Base-by-base conservation (phyloP, 495 filamentous ascomycete genomes). In the Tuber umbilicatum region DNA sequence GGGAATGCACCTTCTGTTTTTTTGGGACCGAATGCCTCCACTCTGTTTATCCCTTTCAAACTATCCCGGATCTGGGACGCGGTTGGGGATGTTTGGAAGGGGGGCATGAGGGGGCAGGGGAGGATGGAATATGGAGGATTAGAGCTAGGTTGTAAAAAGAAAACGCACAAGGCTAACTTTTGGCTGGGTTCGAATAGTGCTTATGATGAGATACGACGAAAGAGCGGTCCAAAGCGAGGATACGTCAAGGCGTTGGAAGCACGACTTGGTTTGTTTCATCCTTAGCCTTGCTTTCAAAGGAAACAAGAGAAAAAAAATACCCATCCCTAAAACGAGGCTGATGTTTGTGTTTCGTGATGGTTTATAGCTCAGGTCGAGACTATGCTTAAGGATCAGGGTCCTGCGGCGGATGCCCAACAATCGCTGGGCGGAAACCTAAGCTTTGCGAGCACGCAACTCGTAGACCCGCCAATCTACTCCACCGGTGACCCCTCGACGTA, bases 161-260 rank as follows among this genome's bases (percentile, higher is more conserved):
- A 1, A 31, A 23, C 16, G 14, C 55, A 64, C 55, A 35, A 64
- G 27, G 43, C 76, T 78, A 69, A 78, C 50, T 31, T 68, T 64
- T 40, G 35, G 35, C 43, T 70, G 68, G 31, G 37, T 72, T 69
- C 31, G n/a, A 21, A 27, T 55, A 82, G 95, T 86, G 89, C 92
- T 19, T 99, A 97, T 81, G 95, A 98, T 84, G 95, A 99, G 85
- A 91, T 94, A 70, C 89, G 95, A 82, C 92, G 93, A 85, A 99
- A 99, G 87, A 98, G 95, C 83, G 95, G 95, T 14, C 95, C 95
- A 5, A 99, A 98, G 86, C 88, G 96, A 82, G 95, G 95, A 75
- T 98, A 99, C 84, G 96, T 99, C 74, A 99, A 98, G 86, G 93
- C 94, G 72, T 83, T 99, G 82, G 96, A 98, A 85, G 94, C 96